Evolutionary conservation across 2,329 filamentous ascomycete genomes (phyloP).

Genomic region (Cadophora luteo-olivacea): DNA sequence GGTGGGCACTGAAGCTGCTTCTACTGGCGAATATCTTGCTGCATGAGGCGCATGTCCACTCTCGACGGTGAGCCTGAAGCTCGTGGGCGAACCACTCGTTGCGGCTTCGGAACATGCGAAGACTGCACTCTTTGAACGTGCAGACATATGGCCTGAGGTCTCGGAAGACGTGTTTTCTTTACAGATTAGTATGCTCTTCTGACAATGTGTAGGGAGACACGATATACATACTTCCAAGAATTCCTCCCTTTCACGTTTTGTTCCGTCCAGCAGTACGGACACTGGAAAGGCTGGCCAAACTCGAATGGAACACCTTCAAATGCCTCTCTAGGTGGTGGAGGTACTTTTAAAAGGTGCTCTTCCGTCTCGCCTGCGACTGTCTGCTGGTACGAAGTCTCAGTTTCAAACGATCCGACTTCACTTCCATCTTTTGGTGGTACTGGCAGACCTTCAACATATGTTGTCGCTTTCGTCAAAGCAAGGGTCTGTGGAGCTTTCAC

Average conservation of each 20-base stretch:
- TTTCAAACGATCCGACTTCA: constrained; percentile 30
- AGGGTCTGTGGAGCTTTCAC: constrained; percentile 24
- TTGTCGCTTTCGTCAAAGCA: constrained; percentile 39
- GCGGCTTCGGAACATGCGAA: constrained; percentile 41
- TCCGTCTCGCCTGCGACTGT: constrained; percentile 28
- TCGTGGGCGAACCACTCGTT: constrained; percentile 46
- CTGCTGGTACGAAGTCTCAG: constrained; percentile 39
- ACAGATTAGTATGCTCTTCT: too few relatives aligned
- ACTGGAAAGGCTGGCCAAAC: constrained; percentile 37
- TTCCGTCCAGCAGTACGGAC: constrained; percentile 37
- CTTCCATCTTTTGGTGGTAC: constrained; percentile 14
- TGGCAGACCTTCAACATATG: constrained; percentile 29
- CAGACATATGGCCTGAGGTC: constrained; percentile 47
- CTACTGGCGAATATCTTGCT: constrained; percentile 22
- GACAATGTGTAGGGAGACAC: too few relatives aligned
- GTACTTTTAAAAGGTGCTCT: constrained; percentile 26
- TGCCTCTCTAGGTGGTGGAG: constrained; percentile 33
- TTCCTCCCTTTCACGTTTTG: constrained; percentile 32
- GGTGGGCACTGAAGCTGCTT: constrained; percentile 29
- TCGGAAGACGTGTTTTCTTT: constrained; percentile 44
- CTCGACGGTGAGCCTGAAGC: constrained; percentile 41
- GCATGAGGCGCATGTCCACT: constrained; percentile 42
- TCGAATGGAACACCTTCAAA: constrained; percentile 36
- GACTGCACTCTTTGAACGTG: constrained; percentile 44
- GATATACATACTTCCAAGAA: constrained; percentile 35